A percentile compares a stretch with the other conserved stretches of the same genome.
Evolutionary conservation across 306 rosid species (phyloP).

Genomic region (Prunus salicina): DNA sequence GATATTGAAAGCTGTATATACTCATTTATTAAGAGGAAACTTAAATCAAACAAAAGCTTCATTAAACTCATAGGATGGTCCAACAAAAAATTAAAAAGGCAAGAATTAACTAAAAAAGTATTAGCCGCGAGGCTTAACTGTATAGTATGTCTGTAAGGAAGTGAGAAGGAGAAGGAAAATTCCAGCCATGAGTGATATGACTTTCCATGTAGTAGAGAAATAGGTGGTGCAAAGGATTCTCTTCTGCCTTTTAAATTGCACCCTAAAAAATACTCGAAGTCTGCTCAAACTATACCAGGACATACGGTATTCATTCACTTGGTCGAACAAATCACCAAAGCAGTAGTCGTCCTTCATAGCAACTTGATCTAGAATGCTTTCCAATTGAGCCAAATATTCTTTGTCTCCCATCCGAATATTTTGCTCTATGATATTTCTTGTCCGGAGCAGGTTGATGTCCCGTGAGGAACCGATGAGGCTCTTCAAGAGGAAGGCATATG

Average conservation of each 20-base stretch:
- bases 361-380: neutral
- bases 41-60: no score
- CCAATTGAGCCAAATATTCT: neutral
- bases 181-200: neutral
- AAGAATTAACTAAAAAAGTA: no score
- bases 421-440: neutral
- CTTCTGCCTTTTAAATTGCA: neutral
- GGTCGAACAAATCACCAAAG: neutral
- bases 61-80: no score
- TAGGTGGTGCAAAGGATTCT: neutral
- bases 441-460: neutral
- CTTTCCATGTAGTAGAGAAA: neutral
- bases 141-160: neutral
- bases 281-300: neutral
- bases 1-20: no score
- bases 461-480: neutral
- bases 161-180: neutral
- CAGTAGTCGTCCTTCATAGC: neutral
- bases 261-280: neutral
- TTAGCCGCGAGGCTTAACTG: neutral
- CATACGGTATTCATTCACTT: neutral
- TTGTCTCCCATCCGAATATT: neutral
- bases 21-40: no score
- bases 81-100: no score
- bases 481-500: neutral